These are phyloP conservation scores for Cenchrus fungigraminus DNA, from an alignment of 176 grass and related monocot species.

Conservation along the genomic window DNA sequence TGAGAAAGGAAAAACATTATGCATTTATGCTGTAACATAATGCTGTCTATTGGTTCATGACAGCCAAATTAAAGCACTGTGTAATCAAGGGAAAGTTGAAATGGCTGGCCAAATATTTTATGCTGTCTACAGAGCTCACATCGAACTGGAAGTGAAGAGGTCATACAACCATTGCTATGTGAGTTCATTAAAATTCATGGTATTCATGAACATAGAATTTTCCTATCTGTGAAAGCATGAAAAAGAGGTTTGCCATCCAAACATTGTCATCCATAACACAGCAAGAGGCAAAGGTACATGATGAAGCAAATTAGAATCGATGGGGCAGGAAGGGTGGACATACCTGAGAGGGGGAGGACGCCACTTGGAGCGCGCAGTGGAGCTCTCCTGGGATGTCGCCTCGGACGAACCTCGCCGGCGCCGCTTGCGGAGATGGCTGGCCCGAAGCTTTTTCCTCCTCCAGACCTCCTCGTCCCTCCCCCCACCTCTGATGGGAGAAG, in stretches of 20 bases:
- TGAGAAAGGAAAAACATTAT: too few relatives aligned
- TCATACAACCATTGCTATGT: slow-evolving; percentile 53
- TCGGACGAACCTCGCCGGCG: too few relatives aligned
- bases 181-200: slow-evolving; percentile 78
- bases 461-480: too few relatives aligned
- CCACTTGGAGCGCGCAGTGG: too few relatives aligned
- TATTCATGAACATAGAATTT: slow-evolving; percentile 53
- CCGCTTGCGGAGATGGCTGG: too few relatives aligned
- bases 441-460: too few relatives aligned
- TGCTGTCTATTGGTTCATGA: slow-evolving; percentile 37
- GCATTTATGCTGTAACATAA: slow-evolving; percentile 25
- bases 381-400: too few relatives aligned
- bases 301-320: too few relatives aligned
- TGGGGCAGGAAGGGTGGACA: too few relatives aligned
- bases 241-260: slow-evolving; percentile 56
- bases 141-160: slow-evolving; percentile 60
- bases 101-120: slow-evolving; percentile 58
- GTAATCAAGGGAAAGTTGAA: slow-evolving; percentile 54
- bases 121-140: slow-evolving; percentile 69
- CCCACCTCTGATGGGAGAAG: too few relatives aligned
- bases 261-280: slow-evolving; percentile 77
- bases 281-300: slow-evolving; percentile 17
- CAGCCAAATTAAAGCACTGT: slow-evolving; percentile 61
- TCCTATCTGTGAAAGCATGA: slow-evolving; percentile 77
- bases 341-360: too few relatives aligned